Evolutionary conservation across 768 basidiomycete genomes (phyloP), one percentile per base, ranked within the genome.

Genomic region (Trametes maxima): DNA sequence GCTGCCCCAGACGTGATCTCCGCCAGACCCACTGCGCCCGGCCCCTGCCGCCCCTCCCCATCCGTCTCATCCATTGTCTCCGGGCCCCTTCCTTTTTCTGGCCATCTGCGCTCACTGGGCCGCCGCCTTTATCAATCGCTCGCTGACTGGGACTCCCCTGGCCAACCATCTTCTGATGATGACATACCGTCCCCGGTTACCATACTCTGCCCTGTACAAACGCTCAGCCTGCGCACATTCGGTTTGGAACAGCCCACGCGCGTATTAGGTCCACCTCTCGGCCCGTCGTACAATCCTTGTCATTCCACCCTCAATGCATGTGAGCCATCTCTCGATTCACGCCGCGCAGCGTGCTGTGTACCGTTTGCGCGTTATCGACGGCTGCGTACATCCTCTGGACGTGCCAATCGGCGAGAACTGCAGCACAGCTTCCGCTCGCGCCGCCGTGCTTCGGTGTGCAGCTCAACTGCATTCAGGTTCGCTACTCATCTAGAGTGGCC

Each of bases 91-190:
- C 24, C 36, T 46, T 39, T 42, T 55, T 47, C 55, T 51, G 37
- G 51, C 43, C 17, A n/a, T 22, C 35, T 39, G 28, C 45, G 22
- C 42, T 39, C 35, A 21, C 37, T 21, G 47, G 14, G 28, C 28
- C 50, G 36, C 37, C 14, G 6, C 37, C 56, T 51, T 24, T 57
- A 57, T 62, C 54, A 51, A 40, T 45, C 11, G 21, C n/a, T 43
- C 13, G 36, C 28, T 54, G 51, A 58, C 57, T 50, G 40, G 40
- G 39, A 33, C 40, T 44, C 55, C 36, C 36, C 57, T 33, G 48
- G 57, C 57, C 57, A 58, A 58, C 57, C 57, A 58, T 50, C 57
- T 39, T 25, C n/a, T n/a, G 3, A 40, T 50, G 48, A 58, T 58
- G 39, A 58, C 48, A 42, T 43, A 42, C 21, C n/a, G 21, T 19